Evolutionary conservation across 768 basidiomycete species (phyloP), one percentile per base, ranked within the genome.

Genomic region (Calocybe gangraenosa): DNA sequence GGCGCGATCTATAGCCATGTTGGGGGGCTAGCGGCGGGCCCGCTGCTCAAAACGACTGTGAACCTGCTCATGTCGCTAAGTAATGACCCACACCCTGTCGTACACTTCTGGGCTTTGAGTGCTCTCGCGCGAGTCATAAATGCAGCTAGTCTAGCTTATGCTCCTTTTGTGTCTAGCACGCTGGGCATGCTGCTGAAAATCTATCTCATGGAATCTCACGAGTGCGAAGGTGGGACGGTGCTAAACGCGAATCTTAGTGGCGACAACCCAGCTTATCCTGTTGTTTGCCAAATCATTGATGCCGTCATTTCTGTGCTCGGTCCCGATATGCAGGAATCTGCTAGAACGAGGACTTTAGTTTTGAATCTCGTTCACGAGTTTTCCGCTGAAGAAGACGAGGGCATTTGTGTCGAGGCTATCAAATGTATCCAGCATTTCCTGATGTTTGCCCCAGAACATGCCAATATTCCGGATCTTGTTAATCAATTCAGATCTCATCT

Each of bases 391-490:
- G 79, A 82, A 2, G 92, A 96, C 52, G 92, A 95, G 57, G 83
- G 84, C 1, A 84, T 93, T 44, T 75, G 84, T 30, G 89, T 98
- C 1, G 92, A 97, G 62, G 93, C 93, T 2, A 94, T 97, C 64
- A 90, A 87, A 64, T 95, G 93, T 63, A 84, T 92, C 9, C 95
- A 98, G 56, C 95, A 98, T 60, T 86, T 96, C 70, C 76, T 98
- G 32, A 95, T 99, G 82, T 98, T 98, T 54, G 86, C 90, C 0
- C 86, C 92, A 0, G 81, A 89, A 50, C 76, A 90, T 42, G 81
- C 92, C 46, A 75, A 92, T 48, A 78, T 93, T 10, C 87, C 92
- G 0, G 79, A 81, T 30, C 74, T 94, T 7, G 86, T 97, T 19
- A 69, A 75, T 33, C 82, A 76, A 28, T 92, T 98, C 65, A 77